phyloP scores from a whole-genome alignment of 2,329 filamentous ascomycete genomes.

The Coleophoma crateriformis region DNA sequence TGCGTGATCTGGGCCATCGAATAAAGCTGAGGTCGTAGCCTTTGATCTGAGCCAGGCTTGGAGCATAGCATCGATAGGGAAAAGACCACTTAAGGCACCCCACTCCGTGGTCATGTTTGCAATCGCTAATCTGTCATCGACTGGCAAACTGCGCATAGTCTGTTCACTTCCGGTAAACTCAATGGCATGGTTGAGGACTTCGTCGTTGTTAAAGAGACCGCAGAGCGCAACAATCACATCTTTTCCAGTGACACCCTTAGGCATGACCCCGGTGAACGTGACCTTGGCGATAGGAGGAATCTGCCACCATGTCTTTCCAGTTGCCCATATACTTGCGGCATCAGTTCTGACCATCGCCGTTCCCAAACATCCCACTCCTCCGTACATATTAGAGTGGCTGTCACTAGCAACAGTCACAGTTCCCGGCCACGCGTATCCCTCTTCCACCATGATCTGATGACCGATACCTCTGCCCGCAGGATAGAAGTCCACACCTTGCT shows the following conservation, averaged over 20 bases:
- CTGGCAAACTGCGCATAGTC: conserved; percentile 65
- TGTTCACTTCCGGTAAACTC: conserved; percentile 80
- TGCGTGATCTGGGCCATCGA: conserved; percentile 37
- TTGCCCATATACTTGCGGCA: conserved; percentile 81
- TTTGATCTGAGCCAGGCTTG: conserved; percentile 71
- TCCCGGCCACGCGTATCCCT: conserved; percentile 78
- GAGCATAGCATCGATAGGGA: conserved; percentile 73
- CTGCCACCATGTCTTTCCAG: conserved; percentile 81
- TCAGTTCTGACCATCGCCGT: conserved; percentile 84
- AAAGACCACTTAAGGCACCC: conserved; percentile 67
- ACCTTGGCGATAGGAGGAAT: conserved; percentile 79
- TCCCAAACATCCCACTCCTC: conserved; percentile 70
- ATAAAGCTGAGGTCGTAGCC: conserved; percentile 66
- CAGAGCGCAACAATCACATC: conserved; percentile 90
- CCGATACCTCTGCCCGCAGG: conserved; percentile 77
- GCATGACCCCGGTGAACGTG: conserved; percentile 69
- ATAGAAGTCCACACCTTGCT: conserved; percentile 74
- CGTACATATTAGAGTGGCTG: conserved; percentile 78
- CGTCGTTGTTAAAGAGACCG: conserved; percentile 77
- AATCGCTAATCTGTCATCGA: conserved; percentile 72
- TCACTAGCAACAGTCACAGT: conserved; percentile 77
- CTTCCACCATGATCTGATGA: conserved; percentile 89
- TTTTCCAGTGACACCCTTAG: conserved; percentile 80
- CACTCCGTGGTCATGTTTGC: conserved; percentile 80
- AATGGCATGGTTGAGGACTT: conserved; percentile 86